Base-by-base conservation (phyloP, 352 stramenopile species). In the Hyaloperonospora brassicae region DNA sequence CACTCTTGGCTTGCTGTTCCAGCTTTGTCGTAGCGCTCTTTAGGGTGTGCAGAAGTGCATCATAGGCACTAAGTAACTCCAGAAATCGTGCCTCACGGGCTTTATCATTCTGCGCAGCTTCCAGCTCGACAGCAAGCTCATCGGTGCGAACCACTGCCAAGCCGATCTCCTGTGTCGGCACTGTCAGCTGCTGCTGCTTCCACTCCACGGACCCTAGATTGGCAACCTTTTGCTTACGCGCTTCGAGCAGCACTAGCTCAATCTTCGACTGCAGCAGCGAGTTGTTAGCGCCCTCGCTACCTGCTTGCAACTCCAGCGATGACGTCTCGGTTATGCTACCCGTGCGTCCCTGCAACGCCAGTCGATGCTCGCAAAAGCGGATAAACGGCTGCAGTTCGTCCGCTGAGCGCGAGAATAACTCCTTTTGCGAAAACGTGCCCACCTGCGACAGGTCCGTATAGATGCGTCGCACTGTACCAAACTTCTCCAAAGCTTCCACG, bases 321-420 rank as follows among this genome's bases (percentile, higher is more conserved):
- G 61, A 70, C 23, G 61, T 65, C 23, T 72, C 64, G 1, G 57
- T 55, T 6, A 65, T 57, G 7, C 52, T 72, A 10, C 67, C 76
- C 25, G 71, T 50, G 52, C 77, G 76, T 46, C 74, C 76, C 47
- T 82, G 76, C 17, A 89, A 63, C 8, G 67, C 66, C 39, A 93
- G 56, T 46, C 81, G 79, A 62, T 93, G 81, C 68, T 93, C 78
- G 35, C 76, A 93, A 62, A 90, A 93, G 38, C 82, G 79, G 47
- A 93, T 87, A 50, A 93, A 90, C 22, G 82, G 82, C 59, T 87
- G 77, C 43, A 93, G 62, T 61, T 93, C 79, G 24, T 87, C 76
- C 7, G 84, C 71, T 6, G 71, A 79, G 47, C 59, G 74, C 44
- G 66, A 72, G 60, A 90, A 89, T 3, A 93, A 62, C 58, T 93